Conservation (phyloP, 495 filamentous ascomycete genomes). For the Jackrogersella multiformis region DNA sequence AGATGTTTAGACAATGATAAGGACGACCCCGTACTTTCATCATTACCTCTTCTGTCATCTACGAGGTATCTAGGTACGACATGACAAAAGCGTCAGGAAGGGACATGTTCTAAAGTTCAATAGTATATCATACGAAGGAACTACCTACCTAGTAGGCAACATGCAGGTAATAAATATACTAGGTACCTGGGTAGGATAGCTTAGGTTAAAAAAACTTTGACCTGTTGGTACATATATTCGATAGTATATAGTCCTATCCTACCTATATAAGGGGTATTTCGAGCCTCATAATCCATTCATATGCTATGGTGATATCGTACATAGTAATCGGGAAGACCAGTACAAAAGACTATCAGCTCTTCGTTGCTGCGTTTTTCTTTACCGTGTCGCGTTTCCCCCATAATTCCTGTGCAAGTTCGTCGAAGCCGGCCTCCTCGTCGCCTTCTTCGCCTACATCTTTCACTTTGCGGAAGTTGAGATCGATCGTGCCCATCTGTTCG, state of each 20-base stretch:
- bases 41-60: background rate
- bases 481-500: constrained; percentile 17
- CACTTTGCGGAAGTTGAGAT: constrained; percentile 15
- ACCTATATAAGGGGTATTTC: constrained; percentile 27
- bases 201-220: no score
- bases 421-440: constrained; percentile 17
- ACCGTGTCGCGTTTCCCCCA: background rate
- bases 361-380: background rate
- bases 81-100: no score
- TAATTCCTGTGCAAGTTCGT: background rate
- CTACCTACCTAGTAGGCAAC: no score
- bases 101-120: no score
- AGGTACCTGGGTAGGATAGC: no score
- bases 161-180: no score
- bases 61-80: no score
- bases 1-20: background rate
- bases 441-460: background rate
- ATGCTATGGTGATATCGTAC: background rate
- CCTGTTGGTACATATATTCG: background rate
- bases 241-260: background rate
- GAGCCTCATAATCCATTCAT: constrained; percentile 7
- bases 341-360: no score
- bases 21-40: background rate
- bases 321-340: background rate
- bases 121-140: no score